A percentile compares a stretch with the other conserved stretches of the same genome.
Conservation (phyloP, 768 basidiomycete genomes). For the Dentipellis sp. region DNA sequence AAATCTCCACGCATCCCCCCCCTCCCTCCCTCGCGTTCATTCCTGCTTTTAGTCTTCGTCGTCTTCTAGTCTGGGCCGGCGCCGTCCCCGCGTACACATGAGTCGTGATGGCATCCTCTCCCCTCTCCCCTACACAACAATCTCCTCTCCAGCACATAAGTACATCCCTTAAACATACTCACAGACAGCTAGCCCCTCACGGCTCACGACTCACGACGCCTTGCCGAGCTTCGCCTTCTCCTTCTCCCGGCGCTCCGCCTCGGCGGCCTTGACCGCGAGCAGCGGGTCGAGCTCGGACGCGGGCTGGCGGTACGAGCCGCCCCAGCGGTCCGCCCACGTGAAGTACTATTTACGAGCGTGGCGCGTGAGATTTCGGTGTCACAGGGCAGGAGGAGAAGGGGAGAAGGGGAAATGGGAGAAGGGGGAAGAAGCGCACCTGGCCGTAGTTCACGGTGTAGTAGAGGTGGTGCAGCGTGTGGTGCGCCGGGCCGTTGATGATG, state of each 20-base stretch:
- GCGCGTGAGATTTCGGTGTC: background rate
- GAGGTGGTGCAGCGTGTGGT: slow-evolving; percentile 94
- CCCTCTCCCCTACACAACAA: too few species aligned
- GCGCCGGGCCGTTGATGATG: slow-evolving; percentile 95
- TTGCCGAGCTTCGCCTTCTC: slow-evolving; percentile 4
- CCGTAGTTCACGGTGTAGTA: slow-evolving; percentile 98
- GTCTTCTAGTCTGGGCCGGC: too few species aligned
- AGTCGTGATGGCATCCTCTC: too few species aligned
- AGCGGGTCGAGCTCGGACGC: slow-evolving; percentile 77
- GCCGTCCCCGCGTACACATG: too few species aligned
- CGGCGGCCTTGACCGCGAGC: slow-evolving; percentile 44
- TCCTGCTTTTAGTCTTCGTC: too few species aligned
- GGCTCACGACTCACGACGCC: background rate
- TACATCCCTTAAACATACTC: too few species aligned
- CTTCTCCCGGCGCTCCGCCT: slow-evolving; percentile 1
- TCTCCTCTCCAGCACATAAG: too few species aligned
- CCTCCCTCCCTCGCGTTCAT: too few species aligned
- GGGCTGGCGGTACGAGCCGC: slow-evolving; percentile 86
- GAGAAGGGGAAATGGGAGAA: background rate
- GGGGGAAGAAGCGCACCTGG: slow-evolving; percentile 40
- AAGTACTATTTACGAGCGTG: slow-evolving; percentile 66
- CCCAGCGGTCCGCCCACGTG: slow-evolving; percentile 83
- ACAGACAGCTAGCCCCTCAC: too few species aligned
- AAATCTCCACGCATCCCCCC: too few species aligned
- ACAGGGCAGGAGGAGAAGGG: too few species aligned